These are phyloP conservation scores for Leishmania braziliensis DNA, from an alignment of 208 protist genomes.

Conservation along the genomic window DNA sequence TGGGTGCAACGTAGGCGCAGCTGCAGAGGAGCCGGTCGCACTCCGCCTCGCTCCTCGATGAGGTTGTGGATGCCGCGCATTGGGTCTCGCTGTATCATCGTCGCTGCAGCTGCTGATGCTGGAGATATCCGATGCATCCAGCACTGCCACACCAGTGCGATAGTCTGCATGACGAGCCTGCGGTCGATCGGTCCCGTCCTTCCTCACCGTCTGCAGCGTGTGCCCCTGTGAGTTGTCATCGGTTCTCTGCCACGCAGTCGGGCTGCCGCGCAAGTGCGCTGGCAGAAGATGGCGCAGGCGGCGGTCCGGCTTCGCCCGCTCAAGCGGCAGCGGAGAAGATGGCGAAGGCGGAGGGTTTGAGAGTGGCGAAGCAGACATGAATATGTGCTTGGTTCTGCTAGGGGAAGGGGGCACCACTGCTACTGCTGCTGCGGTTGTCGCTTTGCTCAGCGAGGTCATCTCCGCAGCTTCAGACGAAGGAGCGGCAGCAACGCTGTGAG, in stretches of 20 bases:
- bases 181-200: not conserved
- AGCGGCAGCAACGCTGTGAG: not conserved
- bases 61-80: not conserved
- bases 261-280: conserved; percentile 13
- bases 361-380: too few species aligned
- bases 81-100: not conserved
- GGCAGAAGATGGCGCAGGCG: conserved; percentile 51
- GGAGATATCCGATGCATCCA: conserved; percentile 7
- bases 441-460: not conserved
- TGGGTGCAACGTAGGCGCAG: not conserved
- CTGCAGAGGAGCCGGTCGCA: not conserved
- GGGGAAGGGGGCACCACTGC: not conserved
- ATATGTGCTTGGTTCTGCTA: not conserved
- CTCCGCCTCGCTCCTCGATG: not conserved
- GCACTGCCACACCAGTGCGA: not conserved
- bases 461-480: not conserved
- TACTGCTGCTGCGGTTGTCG: not conserved
- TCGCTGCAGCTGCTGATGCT: conserved; percentile 20
- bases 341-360: not conserved
- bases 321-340: not conserved
- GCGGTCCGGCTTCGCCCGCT: conserved; percentile 32
- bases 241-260: not conserved
- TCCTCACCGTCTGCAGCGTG: not conserved
- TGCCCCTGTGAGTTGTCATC: not conserved
- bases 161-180: not conserved